Evolutionary conservation across 805 yeast genomes (phyloP).

Genomic region (Myxozyma lipomycoides): DNA sequence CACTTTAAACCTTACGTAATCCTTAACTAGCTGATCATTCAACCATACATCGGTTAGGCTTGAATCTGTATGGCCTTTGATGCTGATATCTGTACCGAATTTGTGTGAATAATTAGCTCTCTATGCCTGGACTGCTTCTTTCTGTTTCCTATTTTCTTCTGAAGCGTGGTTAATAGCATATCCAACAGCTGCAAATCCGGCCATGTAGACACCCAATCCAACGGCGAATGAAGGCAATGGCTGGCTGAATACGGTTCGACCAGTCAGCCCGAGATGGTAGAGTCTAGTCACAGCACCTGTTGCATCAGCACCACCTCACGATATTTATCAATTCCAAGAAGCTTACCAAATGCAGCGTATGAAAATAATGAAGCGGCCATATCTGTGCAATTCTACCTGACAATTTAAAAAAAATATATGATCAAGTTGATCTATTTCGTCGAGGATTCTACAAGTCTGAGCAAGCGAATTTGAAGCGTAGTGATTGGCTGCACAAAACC

Average conservation of each 20-base stretch:
- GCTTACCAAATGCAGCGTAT: constrained; percentile 17
- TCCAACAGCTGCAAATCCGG: constrained; percentile 37
- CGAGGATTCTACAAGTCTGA: too few species aligned
- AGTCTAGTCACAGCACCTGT: constrained; percentile 38
- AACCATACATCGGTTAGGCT: too few species aligned
- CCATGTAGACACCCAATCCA: constrained; percentile 21
- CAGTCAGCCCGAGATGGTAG: constrained; percentile 36
- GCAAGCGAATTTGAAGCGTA: too few species aligned
- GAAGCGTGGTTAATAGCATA: constrained; percentile 29
- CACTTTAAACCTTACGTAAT: too few species aligned
- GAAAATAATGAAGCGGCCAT: constrained; percentile 5
- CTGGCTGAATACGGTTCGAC: constrained; percentile 33
- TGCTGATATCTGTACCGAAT: neutral
- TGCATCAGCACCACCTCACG: constrained; percentile 31
- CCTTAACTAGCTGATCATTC: too few species aligned
- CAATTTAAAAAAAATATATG: too few species aligned
- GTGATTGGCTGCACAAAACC: too few species aligned
- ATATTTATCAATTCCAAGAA: constrained; percentile 29
- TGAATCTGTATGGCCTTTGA: too few species aligned
- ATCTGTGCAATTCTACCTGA: too few species aligned
- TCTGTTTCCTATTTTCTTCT: neutral
- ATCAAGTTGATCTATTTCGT: too few species aligned
- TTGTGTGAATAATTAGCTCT: neutral
- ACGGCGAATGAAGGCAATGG: neutral
- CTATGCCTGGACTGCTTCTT: neutral